Percentiles rank a stretch among this genome's conserved stretches.
phyloP scores from a whole-genome alignment of 805 yeast genomes.

The Yarrowia sp. region DNA sequence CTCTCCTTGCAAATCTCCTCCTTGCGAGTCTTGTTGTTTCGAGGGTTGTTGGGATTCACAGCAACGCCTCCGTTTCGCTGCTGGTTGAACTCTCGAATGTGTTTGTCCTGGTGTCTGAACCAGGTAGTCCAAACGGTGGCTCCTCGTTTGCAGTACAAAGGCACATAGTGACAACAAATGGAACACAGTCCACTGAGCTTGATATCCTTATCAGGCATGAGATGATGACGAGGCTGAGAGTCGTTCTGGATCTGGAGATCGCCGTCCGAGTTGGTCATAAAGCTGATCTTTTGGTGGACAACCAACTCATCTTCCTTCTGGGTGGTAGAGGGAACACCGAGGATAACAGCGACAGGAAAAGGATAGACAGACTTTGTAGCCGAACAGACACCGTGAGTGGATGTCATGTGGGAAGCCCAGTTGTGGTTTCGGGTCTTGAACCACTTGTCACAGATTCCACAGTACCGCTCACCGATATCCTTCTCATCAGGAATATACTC shows the following conservation, averaged over 20 bases:
- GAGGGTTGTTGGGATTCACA: conserved; percentile 9
- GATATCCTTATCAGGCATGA: conserved; percentile 7
- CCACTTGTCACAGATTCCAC: conserved; percentile 12
- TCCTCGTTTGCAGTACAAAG: conserved; percentile 17
- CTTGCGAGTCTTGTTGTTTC: conserved; percentile 13
- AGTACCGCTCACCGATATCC: conserved; percentile 35
- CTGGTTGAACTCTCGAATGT: conserved; percentile 27
- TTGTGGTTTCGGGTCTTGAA: conserved; percentile 29
- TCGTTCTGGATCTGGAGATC: conserved; percentile 15
- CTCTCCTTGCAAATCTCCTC: conserved; percentile 13
- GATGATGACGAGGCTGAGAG: neutral
- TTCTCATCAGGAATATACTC: conserved; percentile 9
- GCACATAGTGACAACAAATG: conserved; percentile 7
- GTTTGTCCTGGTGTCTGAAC: conserved; percentile 37
- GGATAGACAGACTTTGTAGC: conserved; percentile 26
- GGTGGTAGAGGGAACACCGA: conserved; percentile 2
- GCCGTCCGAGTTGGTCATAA: neutral
- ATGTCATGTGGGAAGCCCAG: conserved; percentile 25
- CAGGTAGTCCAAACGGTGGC: conserved; percentile 28
- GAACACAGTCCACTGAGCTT: conserved; percentile 24
- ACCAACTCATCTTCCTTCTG: conserved; percentile 20
- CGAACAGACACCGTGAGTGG: conserved; percentile 22
- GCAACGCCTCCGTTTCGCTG: conserved; percentile 1
- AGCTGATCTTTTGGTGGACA: neutral
- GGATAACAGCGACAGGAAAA: conserved; percentile 5